A percentile compares a stretch with the other conserved stretches of the same genome.
Evolutionary conservation across 2,329 filamentous ascomycete genomes (phyloP).

Genomic region (Beauveria brongniartii): DNA sequence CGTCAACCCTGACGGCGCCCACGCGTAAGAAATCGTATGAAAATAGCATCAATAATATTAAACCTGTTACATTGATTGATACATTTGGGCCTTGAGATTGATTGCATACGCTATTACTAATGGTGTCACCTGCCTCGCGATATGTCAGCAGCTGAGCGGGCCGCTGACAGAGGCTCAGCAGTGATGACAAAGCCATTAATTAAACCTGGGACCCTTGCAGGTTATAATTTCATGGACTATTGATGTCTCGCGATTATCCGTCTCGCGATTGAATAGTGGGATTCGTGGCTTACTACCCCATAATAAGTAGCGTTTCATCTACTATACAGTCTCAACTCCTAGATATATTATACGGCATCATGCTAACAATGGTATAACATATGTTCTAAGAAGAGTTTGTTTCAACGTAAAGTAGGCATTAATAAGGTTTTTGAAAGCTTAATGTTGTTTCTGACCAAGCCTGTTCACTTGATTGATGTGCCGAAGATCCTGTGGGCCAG

Average conservation of each 20-base stretch:
- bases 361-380: background rate
- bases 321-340: background rate
- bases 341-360: background rate
- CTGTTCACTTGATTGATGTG: background rate
- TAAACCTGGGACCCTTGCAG: background rate
- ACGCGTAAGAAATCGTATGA: too few species aligned
- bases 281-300: background rate
- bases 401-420: background rate
- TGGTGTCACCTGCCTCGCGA: background rate
- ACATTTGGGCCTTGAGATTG: too few species aligned
- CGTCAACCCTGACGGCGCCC: too few species aligned
- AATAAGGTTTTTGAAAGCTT: background rate
- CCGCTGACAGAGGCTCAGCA: background rate
- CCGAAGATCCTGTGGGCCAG: background rate
- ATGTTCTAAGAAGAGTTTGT: background rate
- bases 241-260: background rate
- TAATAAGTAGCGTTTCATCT: background rate
- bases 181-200: background rate
- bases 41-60: too few species aligned
- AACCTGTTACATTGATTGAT: too few species aligned
- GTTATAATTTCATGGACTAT: background rate
- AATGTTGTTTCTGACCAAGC: background rate
- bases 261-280: background rate
- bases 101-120: too few species aligned
- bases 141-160: background rate